Conservation (phyloP, 2,329 filamentous ascomycete species). For the Metarhizium humberi region DNA sequence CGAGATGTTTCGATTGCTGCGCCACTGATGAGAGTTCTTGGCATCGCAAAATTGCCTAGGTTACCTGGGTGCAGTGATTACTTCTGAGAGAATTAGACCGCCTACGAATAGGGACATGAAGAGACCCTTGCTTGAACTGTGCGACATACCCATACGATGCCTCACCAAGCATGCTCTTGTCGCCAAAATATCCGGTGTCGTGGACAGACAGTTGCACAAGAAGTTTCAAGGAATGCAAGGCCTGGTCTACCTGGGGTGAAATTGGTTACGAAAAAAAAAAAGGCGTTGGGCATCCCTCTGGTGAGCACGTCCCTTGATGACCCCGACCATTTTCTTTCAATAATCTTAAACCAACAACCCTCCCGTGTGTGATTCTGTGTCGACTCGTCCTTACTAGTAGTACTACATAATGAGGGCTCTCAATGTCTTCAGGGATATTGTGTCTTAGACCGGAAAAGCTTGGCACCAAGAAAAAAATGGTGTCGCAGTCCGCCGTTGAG, state of each 20-base stretch:
- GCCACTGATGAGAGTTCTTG: not conserved
- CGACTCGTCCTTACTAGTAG: not conserved
- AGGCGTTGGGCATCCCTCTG: not conserved
- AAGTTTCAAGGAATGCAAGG: not conserved
- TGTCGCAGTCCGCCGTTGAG: not conserved
- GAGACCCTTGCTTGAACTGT: not conserved
- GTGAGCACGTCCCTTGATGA: not conserved
- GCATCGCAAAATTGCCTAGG: not conserved
- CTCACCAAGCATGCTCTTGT: not conserved
- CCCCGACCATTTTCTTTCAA: not conserved
- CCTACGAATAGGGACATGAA: not conserved
- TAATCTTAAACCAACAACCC: not conserved
- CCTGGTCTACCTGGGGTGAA: not conserved
- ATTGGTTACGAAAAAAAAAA: too few relatives aligned
- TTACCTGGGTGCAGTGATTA: not conserved
- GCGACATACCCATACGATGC: not conserved
- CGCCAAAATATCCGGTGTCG: not conserved
- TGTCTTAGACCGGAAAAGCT: not conserved
- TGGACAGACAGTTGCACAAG: not conserved
- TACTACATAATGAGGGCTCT: not conserved
- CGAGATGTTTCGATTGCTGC: not conserved
- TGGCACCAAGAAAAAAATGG: too few relatives aligned
- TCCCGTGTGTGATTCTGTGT: not conserved
- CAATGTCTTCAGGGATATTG: not conserved
- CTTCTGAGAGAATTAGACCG: too few relatives aligned